Percentiles rank a stretch among this genome's conserved stretches.
Conservation (phyloP, 176 grass and related monocot species). For the Avena atlantica region DNA sequence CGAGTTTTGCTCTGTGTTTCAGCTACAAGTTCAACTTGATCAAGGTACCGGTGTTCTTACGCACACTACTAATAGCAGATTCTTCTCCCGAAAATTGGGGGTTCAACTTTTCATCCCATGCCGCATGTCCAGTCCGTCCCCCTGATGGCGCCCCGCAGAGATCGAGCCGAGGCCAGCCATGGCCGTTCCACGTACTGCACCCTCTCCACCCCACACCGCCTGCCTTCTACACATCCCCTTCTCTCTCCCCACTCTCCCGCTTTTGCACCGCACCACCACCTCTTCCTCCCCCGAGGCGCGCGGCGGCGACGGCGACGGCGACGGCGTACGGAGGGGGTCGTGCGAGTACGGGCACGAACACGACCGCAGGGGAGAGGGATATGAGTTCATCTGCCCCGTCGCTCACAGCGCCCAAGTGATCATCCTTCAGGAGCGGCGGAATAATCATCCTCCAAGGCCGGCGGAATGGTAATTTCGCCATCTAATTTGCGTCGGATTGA, state of each 20-base stretch:
- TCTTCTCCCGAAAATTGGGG: not conserved
- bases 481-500: not conserved
- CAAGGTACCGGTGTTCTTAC: too few relatives aligned
- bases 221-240: slow-evolving; percentile 45
- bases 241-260: slow-evolving; percentile 48
- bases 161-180: slow-evolving; percentile 47
- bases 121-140: slow-evolving; percentile 26
- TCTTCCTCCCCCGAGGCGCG: not conserved
- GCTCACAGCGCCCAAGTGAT: slow-evolving; percentile 22
- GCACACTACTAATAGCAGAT: not conserved
- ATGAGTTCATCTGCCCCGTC: slow-evolving; percentile 21
- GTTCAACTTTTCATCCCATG: slow-evolving; percentile 8
- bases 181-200: slow-evolving; percentile 53
- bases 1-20: too few relatives aligned
- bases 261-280: slow-evolving; percentile 43
- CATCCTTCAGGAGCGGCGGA: slow-evolving; percentile 1
- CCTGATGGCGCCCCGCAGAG: slow-evolving; percentile 62
- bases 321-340: not conserved
- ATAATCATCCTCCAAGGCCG: slow-evolving; percentile 23
- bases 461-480: slow-evolving; percentile 48
- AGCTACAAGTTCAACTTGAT: too few relatives aligned
- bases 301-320: slow-evolving; percentile 5
- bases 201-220: slow-evolving; percentile 13
- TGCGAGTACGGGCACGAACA: not conserved
- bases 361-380: slow-evolving; percentile 23